Evolutionary conservation across 2,329 filamentous ascomycete species (phyloP).

Genomic region (Phyllachora maydis): DNA sequence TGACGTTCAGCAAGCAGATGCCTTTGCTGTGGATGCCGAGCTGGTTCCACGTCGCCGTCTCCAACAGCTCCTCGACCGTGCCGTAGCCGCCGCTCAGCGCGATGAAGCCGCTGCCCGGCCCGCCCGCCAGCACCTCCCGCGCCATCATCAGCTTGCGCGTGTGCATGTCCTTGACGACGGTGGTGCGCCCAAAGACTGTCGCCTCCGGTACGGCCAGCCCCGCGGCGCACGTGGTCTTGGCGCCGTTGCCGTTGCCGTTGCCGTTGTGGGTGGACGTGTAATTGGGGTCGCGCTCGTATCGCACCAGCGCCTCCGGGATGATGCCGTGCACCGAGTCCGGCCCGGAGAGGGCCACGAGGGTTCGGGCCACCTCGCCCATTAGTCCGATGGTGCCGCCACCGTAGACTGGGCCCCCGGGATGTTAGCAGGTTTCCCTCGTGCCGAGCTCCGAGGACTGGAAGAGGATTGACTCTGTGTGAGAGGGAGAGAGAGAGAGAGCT

Average conservation of each 20-base stretch:
- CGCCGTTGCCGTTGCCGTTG: conserved; percentile 13
- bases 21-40: conserved; percentile 71
- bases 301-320: conserved; percentile 70
- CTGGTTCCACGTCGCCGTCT: conserved; percentile 88
- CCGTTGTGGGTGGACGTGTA: conserved; percentile 21
- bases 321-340: conserved; percentile 76
- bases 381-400: conserved; percentile 86
- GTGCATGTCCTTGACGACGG: conserved; percentile 89
- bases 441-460: background rate
- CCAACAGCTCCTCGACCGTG: conserved; percentile 89
- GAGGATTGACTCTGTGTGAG: conserved; percentile 2
- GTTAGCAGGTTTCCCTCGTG: background rate
- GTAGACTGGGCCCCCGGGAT: conserved; percentile 50
- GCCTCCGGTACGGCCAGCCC: conserved; percentile 38
- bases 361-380: conserved; percentile 86
- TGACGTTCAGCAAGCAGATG: conserved; percentile 68
- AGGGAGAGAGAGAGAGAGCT: too few species aligned
- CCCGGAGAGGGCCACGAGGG: conserved; percentile 65
- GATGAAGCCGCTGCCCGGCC: conserved; percentile 71
- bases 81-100: conserved; percentile 80
- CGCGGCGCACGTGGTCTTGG: conserved; percentile 10
- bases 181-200: conserved; percentile 57
- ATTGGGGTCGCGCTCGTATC: conserved; percentile 48
- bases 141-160: conserved; percentile 91
- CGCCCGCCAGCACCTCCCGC: conserved; percentile 61